Evolutionary conservation across 495 filamentous ascomycete genomes (phyloP).

Genomic region (Lepraria neglecta): DNA sequence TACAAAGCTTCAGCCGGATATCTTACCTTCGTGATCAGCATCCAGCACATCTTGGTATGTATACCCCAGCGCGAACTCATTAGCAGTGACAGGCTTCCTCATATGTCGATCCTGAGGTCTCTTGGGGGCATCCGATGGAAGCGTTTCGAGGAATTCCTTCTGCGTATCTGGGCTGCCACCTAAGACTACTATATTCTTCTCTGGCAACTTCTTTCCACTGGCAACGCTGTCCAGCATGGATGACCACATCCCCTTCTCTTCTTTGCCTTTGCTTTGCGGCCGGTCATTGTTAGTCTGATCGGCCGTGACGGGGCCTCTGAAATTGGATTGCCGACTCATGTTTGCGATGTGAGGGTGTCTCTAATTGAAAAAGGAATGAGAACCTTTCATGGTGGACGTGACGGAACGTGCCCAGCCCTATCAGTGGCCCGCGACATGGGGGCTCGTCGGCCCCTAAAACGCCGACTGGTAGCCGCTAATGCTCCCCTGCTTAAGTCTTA

Average conservation of each 20-base stretch:
- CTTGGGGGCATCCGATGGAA: conserved; percentile 56
- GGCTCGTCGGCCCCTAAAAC: too few relatives aligned
- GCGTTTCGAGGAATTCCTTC: conserved; percentile 78
- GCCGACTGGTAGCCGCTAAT: too few relatives aligned
- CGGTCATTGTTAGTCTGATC: conserved; percentile 29
- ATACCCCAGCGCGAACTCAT: conserved; percentile 88
- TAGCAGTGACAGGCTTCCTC: conserved; percentile 76
- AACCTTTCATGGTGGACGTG: too few relatives aligned
- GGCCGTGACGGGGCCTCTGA: conserved; percentile 10
- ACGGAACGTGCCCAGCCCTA: too few relatives aligned
- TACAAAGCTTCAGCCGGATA: too few relatives aligned
- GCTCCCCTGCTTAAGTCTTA: too few relatives aligned
- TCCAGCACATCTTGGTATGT: conserved; percentile 94
- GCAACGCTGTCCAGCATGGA: conserved; percentile 87
- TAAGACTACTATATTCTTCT: conserved; percentile 85
- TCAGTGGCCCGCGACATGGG: too few relatives aligned
- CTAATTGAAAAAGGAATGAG: too few relatives aligned
- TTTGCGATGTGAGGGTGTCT: too few relatives aligned
- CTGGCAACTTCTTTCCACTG: conserved; percentile 81
- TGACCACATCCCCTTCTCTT: conserved; percentile 88
- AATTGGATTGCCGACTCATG: conserved; percentile 17
- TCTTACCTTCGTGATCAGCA: conserved; percentile 81
- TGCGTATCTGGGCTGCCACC: conserved; percentile 86
- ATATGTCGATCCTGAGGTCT: conserved; percentile 50
- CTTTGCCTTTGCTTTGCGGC: conserved; percentile 61